Evolutionary conservation across 2,329 filamentous ascomycete genomes (phyloP).

Genomic region (Dactylella cylindrospora): DNA sequence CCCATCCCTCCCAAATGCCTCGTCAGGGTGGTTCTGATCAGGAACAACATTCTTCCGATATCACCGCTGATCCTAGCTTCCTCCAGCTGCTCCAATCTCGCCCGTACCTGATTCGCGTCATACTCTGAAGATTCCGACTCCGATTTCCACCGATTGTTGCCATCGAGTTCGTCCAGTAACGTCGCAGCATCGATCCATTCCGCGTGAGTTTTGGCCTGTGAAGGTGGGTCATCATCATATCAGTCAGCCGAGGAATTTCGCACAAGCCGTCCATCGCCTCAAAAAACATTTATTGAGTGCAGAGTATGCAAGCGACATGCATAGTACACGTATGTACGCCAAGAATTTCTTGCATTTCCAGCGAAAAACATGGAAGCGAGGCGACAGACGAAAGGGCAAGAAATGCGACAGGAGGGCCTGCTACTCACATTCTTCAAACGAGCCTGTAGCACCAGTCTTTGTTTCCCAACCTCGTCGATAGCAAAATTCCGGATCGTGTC

Average conservation of each 20-base stretch:
- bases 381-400: neutral
- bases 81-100: conserved; percentile 72
- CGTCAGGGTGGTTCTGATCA: conserved; percentile 76
- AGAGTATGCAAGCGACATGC: too few relatives aligned
- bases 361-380: neutral
- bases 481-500: conserved; percentile 35
- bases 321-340: conserved; percentile 11
- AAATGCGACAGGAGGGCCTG: too few relatives aligned
- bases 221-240: conserved; percentile 31
- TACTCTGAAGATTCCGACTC: conserved; percentile 69
- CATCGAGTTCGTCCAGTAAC: conserved; percentile 76
- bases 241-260: conserved; percentile 28
- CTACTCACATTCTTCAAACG: conserved; percentile 36
- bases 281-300: too few relatives aligned
- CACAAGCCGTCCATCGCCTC: conserved; percentile 17
- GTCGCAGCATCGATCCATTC: conserved; percentile 76
- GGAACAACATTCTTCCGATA: conserved; percentile 72
- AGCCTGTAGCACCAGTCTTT: conserved; percentile 39
- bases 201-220: conserved; percentile 65
- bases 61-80: conserved; percentile 71
- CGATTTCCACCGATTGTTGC: conserved; percentile 78
- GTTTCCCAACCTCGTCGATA: conserved; percentile 38
- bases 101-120: conserved; percentile 67
- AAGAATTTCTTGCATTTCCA: conserved; percentile 28
- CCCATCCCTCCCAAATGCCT: conserved; percentile 85